phyloP scores from a whole-genome alignment of 352 stramenopile species.

The Phytopythium aichiense region DNA sequence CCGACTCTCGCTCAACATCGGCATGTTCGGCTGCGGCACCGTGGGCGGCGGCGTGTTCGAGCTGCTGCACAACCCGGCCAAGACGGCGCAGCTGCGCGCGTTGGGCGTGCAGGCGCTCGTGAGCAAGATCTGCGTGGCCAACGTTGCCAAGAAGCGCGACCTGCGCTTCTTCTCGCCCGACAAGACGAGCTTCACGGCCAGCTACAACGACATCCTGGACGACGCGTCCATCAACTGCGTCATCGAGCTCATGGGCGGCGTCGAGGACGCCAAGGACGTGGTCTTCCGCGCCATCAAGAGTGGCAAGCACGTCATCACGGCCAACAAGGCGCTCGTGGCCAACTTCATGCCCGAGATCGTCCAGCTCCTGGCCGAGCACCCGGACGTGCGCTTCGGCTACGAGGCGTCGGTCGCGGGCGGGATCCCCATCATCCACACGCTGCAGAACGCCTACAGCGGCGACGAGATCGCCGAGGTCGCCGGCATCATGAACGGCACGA shows the following conservation, averaged over 20 bases:
- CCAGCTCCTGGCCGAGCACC: conserved; percentile 71
- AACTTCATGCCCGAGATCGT: conserved; percentile 92
- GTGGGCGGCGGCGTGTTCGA: conserved; percentile 88
- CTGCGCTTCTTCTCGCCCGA: conserved; percentile 47
- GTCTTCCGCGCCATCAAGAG: conserved; percentile 88
- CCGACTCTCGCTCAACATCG: conserved; percentile 57
- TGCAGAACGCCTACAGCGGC: conserved; percentile 91
- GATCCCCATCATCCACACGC: conserved; percentile 96
- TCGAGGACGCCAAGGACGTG: conserved; percentile 92
- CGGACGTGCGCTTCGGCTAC: conserved; percentile 89
- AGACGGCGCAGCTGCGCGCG: conserved; percentile 43
- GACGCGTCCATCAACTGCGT: conserved; percentile 94
- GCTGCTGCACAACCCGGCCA: conserved; percentile 65
- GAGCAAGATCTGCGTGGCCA: conserved; percentile 86
- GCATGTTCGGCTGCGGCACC: conserved; percentile 87
- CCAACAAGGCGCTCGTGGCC: conserved; percentile 96
- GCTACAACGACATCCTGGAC: conserved; percentile 85
- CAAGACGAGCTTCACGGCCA: conserved; percentile 56
- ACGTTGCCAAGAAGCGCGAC: conserved; percentile 69
- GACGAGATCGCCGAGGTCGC: conserved; percentile 92
- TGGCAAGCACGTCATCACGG: conserved; percentile 95
- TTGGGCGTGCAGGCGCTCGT: conserved; percentile 76
- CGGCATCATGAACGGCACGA: conserved; percentile 98
- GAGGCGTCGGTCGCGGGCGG: conserved; percentile 95
- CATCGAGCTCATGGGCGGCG: conserved; percentile 95